Base-by-base conservation (phyloP, 169 alveolate species). In the Cryptosporidium tyzzeri region DNA sequence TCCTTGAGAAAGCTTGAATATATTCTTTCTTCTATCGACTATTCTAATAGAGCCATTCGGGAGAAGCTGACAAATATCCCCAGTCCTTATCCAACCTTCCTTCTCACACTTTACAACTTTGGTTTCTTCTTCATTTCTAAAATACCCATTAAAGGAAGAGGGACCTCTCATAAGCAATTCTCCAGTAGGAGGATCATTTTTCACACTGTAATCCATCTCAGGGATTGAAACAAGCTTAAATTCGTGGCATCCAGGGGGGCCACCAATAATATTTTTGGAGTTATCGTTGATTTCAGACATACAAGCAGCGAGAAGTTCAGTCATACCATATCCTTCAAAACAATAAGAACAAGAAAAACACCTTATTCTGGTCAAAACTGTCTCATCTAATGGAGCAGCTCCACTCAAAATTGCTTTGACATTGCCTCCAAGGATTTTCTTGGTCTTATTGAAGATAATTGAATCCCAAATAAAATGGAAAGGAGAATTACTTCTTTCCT, bases 1-100 rank as follows among this genome's bases (percentile, higher is more conserved):
- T 1, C 99, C 99, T 92, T 97, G 98, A 0, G 97, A 89, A 74
- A 98, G 96, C 89, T 98, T 98, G 92, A 98, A 98, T n/a, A 97
- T 95, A 93, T 97, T 97, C 91, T 97, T 97, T 70, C 95, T 96
- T 55, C 99, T 94, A 92, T 98, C 99, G 61, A 98, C 95, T 65
- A 98, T 92, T 74, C 94, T 93, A 7, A 97, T 65, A 7, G 98
- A 96, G 7, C 97, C 97, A 84, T 93, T 95, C 29, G 80, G 92
- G 68, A 85, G 94, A n/a, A 93, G 86, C 39, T 93, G 94, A 6
- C 96, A 98, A 51, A 97, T 92, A 71, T 97, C 99, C 0, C 99
- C 99, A 12, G 99, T 96, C 55, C 93, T 94, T 2, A 96, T 85
- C 97, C 98, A 97, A 14, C 98, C 98, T 31, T 96, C 98, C 23